These are phyloP conservation scores for Penicillium fuscoglaucum DNA, from an alignment of 2,329 filamentous ascomycete genomes.

Conservation along the genomic window DNA sequence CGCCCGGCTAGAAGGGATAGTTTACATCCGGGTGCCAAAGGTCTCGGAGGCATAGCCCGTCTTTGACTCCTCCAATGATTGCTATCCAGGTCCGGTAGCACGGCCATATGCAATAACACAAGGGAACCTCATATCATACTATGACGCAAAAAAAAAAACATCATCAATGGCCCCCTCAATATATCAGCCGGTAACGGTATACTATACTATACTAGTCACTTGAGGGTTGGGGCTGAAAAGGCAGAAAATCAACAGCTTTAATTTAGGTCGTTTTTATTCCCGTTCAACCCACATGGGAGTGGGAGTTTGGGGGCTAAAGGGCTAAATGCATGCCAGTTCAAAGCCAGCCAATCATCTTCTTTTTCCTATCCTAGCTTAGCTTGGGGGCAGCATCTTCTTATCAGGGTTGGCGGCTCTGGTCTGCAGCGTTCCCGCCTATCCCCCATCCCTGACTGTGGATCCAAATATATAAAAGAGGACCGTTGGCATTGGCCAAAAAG, in stretches of 20 bases:
- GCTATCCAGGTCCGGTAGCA: not conserved
- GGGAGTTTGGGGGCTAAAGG: not conserved
- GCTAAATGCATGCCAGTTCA: not conserved
- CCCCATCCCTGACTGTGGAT: not conserved
- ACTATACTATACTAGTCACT: not conserved
- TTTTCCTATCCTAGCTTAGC: conserved; percentile 1
- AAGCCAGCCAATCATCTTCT: not conserved
- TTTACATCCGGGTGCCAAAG: not conserved
- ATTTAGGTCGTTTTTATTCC: not conserved
- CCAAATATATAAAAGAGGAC: not conserved
- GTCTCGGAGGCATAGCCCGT: not conserved
- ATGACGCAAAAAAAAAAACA: too few species aligned
- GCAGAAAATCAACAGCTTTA: not conserved
- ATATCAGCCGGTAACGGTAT: not conserved
- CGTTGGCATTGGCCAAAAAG: not conserved
- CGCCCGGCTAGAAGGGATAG: not conserved
- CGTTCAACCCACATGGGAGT: not conserved
- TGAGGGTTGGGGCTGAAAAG: not conserved
- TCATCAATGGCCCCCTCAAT: not conserved
- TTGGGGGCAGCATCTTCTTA: not conserved
- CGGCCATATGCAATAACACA: not conserved
- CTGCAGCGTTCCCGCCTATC: conserved; percentile 2
- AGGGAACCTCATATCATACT: not conserved
- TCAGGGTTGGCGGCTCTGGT: conserved; percentile 3
- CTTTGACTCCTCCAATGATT: not conserved